phyloP scores from a whole-genome alignment of 495 filamentous ascomycete species.

The Alectoria sarmentosa region DNA sequence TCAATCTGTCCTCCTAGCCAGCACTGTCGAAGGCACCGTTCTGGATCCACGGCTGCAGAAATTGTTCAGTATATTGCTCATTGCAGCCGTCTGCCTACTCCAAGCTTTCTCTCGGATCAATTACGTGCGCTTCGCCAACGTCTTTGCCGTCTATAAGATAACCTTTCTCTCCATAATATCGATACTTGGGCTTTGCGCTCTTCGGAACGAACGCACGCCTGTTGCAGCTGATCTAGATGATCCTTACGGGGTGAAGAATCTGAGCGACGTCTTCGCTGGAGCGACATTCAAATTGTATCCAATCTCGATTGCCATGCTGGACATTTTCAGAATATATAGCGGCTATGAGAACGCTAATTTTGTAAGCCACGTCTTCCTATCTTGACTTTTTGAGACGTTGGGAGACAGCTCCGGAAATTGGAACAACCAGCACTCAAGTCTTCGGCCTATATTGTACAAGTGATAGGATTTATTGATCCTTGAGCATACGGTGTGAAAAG shows the following conservation, averaged over 20 bases:
- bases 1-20: neutral
- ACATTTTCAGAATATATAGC: constrained; percentile 1
- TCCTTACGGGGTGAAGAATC: constrained; percentile 1
- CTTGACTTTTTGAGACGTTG: no score
- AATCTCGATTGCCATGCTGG: constrained; percentile 3
- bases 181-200: neutral
- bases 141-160: neutral
- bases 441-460: no score
- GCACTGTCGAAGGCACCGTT: neutral
- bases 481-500: no score
- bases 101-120: constrained; percentile 4
- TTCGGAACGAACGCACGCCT: neutral
- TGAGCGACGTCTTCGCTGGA: neutral
- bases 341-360: constrained; percentile 2
- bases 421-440: no score
- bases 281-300: neutral
- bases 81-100: constrained; percentile 1
- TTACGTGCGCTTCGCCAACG: constrained; percentile 3
- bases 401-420: no score
- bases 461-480: no score
- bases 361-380: neutral
- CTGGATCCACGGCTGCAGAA: neutral
- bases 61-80: neutral
- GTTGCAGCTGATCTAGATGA: constrained; percentile 1
- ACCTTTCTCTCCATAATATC: neutral